Percentiles rank a stretch among this genome's conserved stretches.
phyloP scores from a whole-genome alignment of 1,284 basidiomycete species.

The Inonotus hispidus region DNA sequence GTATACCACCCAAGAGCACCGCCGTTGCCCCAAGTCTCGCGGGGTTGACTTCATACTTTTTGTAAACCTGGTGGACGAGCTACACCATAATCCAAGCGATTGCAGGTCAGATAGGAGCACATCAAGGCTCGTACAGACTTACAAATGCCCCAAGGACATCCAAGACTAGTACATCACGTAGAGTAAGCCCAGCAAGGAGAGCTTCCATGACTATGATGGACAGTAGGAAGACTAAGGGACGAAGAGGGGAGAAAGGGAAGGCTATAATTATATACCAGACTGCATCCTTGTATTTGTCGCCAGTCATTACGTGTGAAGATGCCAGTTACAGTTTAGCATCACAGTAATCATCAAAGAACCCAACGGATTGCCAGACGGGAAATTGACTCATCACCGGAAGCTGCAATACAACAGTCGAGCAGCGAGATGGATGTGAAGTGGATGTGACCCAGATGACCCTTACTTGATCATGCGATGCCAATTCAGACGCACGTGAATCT shows the following conservation, averaged over 20 bases:
- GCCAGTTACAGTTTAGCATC: neutral
- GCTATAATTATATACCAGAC: neutral
- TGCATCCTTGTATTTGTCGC: no score
- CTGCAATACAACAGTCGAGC: neutral
- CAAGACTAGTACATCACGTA: neutral
- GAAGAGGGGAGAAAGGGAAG: neutral
- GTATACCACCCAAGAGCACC: slow-evolving; percentile 5
- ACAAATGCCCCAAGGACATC: slow-evolving; percentile 3
- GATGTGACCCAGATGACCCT: no score
- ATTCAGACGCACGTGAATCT: neutral
- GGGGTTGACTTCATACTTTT: slow-evolving; percentile 7
- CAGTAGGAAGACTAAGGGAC: neutral
- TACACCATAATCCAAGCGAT: neutral
- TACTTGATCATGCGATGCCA: no score
- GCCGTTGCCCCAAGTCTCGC: neutral
- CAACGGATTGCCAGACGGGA: neutral
- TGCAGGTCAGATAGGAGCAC: neutral
- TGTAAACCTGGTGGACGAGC: slow-evolving; percentile 13
- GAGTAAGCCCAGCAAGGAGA: neutral
- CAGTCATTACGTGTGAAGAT: neutral
- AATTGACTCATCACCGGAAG: neutral
- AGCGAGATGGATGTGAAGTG: neutral
- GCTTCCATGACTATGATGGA: neutral
- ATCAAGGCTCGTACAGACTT: neutral
- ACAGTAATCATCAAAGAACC: neutral